Evolutionary conservation across 2,329 filamentous ascomycete genomes (phyloP).

Genomic region (Aureobasidium sp.): DNA sequence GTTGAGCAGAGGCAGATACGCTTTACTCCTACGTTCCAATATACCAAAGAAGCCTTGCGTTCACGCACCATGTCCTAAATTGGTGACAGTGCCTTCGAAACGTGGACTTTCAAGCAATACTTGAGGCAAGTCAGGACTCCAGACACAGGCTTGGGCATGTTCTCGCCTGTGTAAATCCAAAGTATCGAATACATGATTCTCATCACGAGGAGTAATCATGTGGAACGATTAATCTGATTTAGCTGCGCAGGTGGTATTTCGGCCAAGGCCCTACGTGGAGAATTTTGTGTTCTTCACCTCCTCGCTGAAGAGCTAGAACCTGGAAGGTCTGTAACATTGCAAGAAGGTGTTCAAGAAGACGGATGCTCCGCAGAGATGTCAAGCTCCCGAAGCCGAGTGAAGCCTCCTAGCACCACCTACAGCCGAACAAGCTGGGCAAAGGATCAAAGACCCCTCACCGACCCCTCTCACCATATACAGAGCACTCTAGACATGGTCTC

Average conservation of each 20-base stretch:
- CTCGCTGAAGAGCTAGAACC: not conserved
- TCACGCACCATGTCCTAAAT: not conserved
- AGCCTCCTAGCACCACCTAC: not conserved
- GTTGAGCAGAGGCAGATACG: not conserved
- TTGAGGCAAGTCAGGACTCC: not conserved
- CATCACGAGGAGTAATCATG: not conserved
- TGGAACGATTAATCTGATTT: no score
- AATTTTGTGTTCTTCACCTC: no score
- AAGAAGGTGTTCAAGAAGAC: not conserved
- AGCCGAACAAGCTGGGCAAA: not conserved
- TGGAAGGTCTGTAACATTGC: not conserved
- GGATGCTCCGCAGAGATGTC: not conserved
- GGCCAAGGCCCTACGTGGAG: no score
- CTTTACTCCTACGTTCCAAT: not conserved
- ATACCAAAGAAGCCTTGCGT: not conserved
- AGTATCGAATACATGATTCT: not conserved
- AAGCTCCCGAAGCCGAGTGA: not conserved
- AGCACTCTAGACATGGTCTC: not conserved
- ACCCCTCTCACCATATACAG: conserved; percentile 4
- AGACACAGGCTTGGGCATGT: no score
- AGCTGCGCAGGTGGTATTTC: no score
- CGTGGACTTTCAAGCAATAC: no score
- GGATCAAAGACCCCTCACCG: conserved; percentile 13
- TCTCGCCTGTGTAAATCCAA: no score
- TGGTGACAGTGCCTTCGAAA: no score